Evolutionary conservation across 345 rosid genomes (phyloP), one percentile per base, ranked within the genome.

Genomic region (Psidium guajava): DNA sequence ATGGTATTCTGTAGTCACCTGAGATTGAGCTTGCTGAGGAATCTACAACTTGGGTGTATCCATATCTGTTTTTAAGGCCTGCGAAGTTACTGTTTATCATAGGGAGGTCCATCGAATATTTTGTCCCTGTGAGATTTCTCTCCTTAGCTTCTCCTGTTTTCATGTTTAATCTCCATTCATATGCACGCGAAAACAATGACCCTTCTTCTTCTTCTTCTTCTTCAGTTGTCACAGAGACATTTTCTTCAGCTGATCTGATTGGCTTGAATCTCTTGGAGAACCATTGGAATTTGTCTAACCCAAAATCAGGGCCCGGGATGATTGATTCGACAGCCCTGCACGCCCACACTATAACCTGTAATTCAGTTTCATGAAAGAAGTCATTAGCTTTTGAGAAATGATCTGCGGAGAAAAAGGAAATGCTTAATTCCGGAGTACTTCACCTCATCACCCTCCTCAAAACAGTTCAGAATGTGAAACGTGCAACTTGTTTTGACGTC

Each of bases 371-470:
- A 32, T 64, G 77, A 64, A 16, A 64, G 32, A 64, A 32, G 77
- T 32, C 24, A 6, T 9, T 32, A 64, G 44, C 44, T 15, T 64
- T 64, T 32, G 3, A 32, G 40, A 32, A 64, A 64, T 16, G 44
- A 32, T 1, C 24, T 44, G 2, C 1, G 12, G 44, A 0, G 20
- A 32, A 64, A 64, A 64, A 11, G 51, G 51, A 49, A 64, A 32
- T 64, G 44, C 77, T 32, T 32, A 32, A 32, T 11, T 16, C 24
- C 24, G 32, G 44, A 16, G 6, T 32, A 64, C 16, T 6, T 85
- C 73, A 92, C 95, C 92, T 91, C 90, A 16, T 93, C 86, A 1
- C 82, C 89, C 0, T 90, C 93, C 82, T 93, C 93, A 44, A 93
- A 91, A 59, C 92, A 89, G 77, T 91, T 92, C 47, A 92, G 54